A percentile compares a stretch with the other conserved stretches of the same genome.
Evolutionary conservation across 2,329 filamentous ascomycete species (phyloP).

Genomic region (Fusarium mexicanum): DNA sequence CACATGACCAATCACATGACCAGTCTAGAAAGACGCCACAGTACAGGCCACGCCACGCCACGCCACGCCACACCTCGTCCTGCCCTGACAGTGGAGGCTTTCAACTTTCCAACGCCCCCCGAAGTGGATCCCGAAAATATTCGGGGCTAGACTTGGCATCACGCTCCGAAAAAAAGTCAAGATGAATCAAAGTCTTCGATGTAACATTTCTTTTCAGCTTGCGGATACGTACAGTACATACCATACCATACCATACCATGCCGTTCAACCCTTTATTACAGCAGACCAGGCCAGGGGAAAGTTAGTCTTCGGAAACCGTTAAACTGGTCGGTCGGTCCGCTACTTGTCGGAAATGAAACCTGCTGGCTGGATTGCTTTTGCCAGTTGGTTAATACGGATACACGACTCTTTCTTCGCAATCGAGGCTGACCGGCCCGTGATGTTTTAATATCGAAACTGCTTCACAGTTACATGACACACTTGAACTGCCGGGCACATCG

Average conservation of each 20-base stretch:
- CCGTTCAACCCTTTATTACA: not conserved
- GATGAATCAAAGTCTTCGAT: slow-evolving; percentile 34
- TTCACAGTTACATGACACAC: slow-evolving; percentile 21
- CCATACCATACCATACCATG: not conserved
- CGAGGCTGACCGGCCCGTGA: not conserved
- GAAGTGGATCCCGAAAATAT: slow-evolving; percentile 38
- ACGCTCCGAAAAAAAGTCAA: slow-evolving; percentile 20
- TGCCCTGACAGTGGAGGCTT: not conserved
- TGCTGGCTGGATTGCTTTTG: slow-evolving; percentile 35
- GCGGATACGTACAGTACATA: slow-evolving; percentile 11
- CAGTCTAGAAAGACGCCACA: not conserved
- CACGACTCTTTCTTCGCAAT: not conserved
- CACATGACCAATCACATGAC: slow-evolving; percentile 29
- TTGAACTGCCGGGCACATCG: slow-evolving; percentile 20
- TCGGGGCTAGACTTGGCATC: slow-evolving; percentile 33
- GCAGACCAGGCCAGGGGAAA: not conserved
- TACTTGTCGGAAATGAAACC: slow-evolving; percentile 39
- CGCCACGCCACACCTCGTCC: not conserved
- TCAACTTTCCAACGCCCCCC: not conserved
- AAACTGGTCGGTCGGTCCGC: slow-evolving; percentile 19
- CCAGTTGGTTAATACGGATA: not conserved
- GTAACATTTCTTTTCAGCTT: slow-evolving; percentile 41
- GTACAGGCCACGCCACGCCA: no score
- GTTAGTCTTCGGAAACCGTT: not conserved
- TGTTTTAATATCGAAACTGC: not conserved